A percentile compares a stretch with the other conserved stretches of the same genome.
These are phyloP conservation scores for Simmondsia chinensis DNA, from an alignment of 148 eudicot species.

Conservation along the genomic window DNA sequence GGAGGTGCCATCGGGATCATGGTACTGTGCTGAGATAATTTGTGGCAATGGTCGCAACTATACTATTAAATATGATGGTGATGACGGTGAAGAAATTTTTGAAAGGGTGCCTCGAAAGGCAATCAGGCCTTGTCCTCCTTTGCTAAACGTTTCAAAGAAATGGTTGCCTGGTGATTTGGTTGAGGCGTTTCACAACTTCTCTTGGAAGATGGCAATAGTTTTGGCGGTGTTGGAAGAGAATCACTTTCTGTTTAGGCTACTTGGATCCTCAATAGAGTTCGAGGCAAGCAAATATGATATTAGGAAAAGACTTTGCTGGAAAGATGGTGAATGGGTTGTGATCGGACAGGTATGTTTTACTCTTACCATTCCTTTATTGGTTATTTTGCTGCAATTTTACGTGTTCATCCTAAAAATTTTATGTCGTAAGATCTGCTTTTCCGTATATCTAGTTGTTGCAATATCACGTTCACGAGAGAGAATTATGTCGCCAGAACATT, in stretches of 20 bases:
- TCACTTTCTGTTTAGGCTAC: conserved; percentile 43
- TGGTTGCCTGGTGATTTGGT: conserved; percentile 59
- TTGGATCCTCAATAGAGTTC: conserved; percentile 48
- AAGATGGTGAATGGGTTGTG: conserved; percentile 52
- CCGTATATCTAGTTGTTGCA: too few species aligned
- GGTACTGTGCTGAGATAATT: conserved; percentile 59
- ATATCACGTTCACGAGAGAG: too few species aligned
- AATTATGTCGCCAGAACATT: too few species aligned
- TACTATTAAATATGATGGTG: conserved; percentile 40
- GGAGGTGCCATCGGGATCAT: conserved; percentile 57
- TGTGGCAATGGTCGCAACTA: conserved; percentile 41
- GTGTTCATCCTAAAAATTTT: too few species aligned
- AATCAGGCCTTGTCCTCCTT: conserved; percentile 73
- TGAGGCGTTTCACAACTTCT: conserved; percentile 49
- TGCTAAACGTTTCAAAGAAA: conserved; percentile 19
- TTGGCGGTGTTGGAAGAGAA: conserved; percentile 27
- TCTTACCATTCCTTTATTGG: background rate
- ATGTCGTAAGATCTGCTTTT: too few species aligned
- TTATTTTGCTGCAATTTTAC: background rate
- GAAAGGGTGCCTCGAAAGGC: conserved; percentile 47
- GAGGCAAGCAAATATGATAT: conserved; percentile 31
- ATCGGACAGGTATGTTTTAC: conserved; percentile 40
- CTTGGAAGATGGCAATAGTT: conserved; percentile 60
- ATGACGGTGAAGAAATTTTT: conserved; percentile 16
- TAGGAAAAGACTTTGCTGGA: conserved; percentile 69